Base-by-base conservation (phyloP, 2,329 filamentous ascomycete genomes). In the Colletotrichum cereale region DNA sequence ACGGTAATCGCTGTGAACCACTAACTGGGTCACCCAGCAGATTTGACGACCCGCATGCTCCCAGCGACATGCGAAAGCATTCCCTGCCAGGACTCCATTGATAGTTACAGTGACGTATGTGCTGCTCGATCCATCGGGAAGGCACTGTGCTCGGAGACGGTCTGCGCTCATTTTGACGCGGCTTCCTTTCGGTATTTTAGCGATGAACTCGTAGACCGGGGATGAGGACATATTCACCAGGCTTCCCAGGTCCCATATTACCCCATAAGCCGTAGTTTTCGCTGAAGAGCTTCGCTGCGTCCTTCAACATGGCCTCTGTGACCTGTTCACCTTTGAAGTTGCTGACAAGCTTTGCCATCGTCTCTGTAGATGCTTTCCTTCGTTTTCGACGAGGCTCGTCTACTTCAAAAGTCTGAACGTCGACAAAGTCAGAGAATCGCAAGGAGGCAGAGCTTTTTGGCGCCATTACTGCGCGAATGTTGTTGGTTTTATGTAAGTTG, bases 21-120 rank as follows among this genome's bases (percentile, higher is more conserved):
- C 81, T 53, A 84, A 75, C 74, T 84, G 81, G 66, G 82, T 83
- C 66, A 84, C 74, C 81, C 81, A 84, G 73, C 80, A 83, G 26
- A 84, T 72, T 62, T 55, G 75, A 68, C 74, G 78, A 55, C 74
- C 75, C 61, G 78, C 66, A 69, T 75, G 74, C 31, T 66, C 71
- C 81, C 80, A 83, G 62, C 79, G 78, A 62, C 79, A 81, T 42
- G 78, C 78, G 61, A 83, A 80, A 48, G 77, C 79, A 71, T 82
- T 76, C 31, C 80, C 80, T 71, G 77, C 77, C 69, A 81, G 77
- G 31, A 71, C 61, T 63, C 74, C 78, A 57, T 82, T 75, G 60
- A 81, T 76, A 63, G 74, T 76, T 55, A 80, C 80, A 50, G 76
- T 77, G 38, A 76, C 75, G 73, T 81, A 81, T 48, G 74, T 79